Evolutionary conservation across 2,329 filamentous ascomycete genomes (phyloP), one percentile per base, ranked within the genome.

Genomic region (Trichothecium roseum): DNA sequence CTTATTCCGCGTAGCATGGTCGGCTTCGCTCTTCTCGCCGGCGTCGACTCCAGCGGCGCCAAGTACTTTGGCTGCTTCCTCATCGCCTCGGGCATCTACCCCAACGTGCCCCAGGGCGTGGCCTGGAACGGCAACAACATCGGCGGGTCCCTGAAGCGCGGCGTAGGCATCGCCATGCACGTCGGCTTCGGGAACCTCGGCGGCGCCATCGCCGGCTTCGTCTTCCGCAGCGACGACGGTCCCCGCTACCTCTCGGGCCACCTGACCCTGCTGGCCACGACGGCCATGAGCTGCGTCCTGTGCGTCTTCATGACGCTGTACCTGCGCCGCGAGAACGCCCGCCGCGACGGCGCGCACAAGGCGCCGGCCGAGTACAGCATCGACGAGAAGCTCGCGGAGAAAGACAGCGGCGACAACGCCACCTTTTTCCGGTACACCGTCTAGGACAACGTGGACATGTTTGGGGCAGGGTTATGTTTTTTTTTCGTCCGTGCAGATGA

Each of bases 91-190:
- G 55, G 55, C 13, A 56, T 57, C 43, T 74, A 75, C 51, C 66
- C 69, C 24, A 68, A 71, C 41, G 67, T 74, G 3, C 69, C 72
- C 6, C 62, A 72, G 22, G 66, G 66, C 29, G 60, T 74, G 37
- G 68, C 71, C 18, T 76, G 71, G 72, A 73, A 74, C 38, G 65
- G 64, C n/a, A 72, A 70, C 50, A 75, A 75, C 44, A 70, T 75
- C 33, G 68, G 67, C 3, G 69, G 68, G 5, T 66, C 64, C 26
- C 53, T 69, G 38, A 74, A 74, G 59, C 60, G 69, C 36, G 67
- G 62, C 30, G 68, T 70, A 8, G 69, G 69, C 13, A 72, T 74
- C 35, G 69, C 68, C 20, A 69, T 74, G 62, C 68, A 72, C 42
- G 63, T 71, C 28, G 68, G 67, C 40, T 60, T 55, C 33, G 54